Conservation (phyloP, 345 rosid species). For the Populus alba region DNA sequence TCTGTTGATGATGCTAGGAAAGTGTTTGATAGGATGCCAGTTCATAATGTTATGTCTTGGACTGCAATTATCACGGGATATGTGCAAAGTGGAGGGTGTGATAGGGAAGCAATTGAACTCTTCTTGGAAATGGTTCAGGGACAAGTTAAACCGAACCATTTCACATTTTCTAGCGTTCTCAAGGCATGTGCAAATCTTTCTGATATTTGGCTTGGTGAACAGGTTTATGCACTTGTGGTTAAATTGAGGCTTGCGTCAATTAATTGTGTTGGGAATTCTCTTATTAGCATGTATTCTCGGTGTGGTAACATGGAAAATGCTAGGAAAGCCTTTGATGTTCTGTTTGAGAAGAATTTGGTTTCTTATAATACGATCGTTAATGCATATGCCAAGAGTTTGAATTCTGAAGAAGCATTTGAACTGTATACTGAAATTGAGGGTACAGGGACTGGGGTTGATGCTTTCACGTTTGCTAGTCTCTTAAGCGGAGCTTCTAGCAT, state of each 20-base stretch:
- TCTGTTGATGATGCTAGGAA: slow-evolving; percentile 51
- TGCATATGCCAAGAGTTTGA: slow-evolving; percentile 48
- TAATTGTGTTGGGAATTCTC: slow-evolving; percentile 61
- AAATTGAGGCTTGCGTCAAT: slow-evolving; percentile 54
- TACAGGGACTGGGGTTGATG: slow-evolving; percentile 40
- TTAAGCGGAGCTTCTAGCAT: slow-evolving; percentile 61
- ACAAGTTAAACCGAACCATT: slow-evolving; percentile 51
- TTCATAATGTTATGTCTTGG: slow-evolving; percentile 70
- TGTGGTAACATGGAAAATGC: slow-evolving; percentile 64
- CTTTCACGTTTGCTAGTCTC: slow-evolving; percentile 65
- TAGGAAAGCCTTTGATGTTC: slow-evolving; percentile 52
- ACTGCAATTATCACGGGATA: slow-evolving; percentile 63
- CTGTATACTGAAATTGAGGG: slow-evolving; percentile 42
- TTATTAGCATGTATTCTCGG: slow-evolving; percentile 59
- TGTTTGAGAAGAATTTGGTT: slow-evolving; percentile 59
- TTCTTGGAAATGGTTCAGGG: slow-evolving; percentile 57
- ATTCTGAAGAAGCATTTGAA: slow-evolving; percentile 44
- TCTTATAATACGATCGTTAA: slow-evolving; percentile 55
- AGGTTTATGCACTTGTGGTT: slow-evolving; percentile 45
- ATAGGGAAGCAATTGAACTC: slow-evolving; percentile 48
- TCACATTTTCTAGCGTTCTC: slow-evolving; percentile 61
- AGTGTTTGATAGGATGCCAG: slow-evolving; percentile 61
- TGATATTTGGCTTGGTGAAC: slow-evolving; percentile 42
- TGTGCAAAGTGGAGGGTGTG: slow-evolving; percentile 34
- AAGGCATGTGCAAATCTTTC: slow-evolving; percentile 63